Conservation (phyloP, 768 basidiomycete species). For the Phaeotremella fagi region DNA sequence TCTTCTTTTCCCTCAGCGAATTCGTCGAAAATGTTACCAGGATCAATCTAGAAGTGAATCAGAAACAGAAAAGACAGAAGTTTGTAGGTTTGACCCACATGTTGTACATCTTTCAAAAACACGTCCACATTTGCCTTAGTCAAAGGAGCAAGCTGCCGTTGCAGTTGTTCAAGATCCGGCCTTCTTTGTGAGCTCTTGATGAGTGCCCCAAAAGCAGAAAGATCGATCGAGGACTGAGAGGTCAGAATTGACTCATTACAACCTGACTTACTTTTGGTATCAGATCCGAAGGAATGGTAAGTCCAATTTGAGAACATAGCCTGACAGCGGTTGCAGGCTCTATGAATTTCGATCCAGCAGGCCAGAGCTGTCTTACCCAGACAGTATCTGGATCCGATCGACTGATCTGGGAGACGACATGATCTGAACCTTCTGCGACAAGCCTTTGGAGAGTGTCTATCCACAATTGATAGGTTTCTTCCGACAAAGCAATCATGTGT, state of each 20-base stretch:
- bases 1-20: slow-evolving; percentile 39
- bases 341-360: slow-evolving; percentile 29
- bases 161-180: slow-evolving; percentile 70
- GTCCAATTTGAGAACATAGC: slow-evolving; percentile 29
- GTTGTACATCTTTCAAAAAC: too few species aligned
- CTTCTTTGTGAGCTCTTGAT: slow-evolving; percentile 78
- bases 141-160: slow-evolving; percentile 51
- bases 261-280: slow-evolving; percentile 2
- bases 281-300: slow-evolving; percentile 18
- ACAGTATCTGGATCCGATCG: slow-evolving; percentile 36
- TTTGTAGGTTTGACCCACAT: too few species aligned
- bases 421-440: slow-evolving; percentile 33
- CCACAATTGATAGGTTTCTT: slow-evolving; percentile 62
- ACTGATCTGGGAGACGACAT: slow-evolving; percentile 27
- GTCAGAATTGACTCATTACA: not conserved
- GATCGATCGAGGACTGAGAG: too few species aligned
- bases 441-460: slow-evolving; percentile 62
- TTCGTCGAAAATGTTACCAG: slow-evolving; percentile 51
- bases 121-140: too few species aligned
- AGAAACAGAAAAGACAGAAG: too few species aligned
- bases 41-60: too few species aligned
- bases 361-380: slow-evolving; percentile 43
- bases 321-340: slow-evolving; percentile 30
- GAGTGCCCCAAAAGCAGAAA: slow-evolving; percentile 72
- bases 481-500: slow-evolving; percentile 70